A percentile compares a stretch with the other conserved stretches of the same genome.
phyloP scores from a whole-genome alignment of 1,284 basidiomycete genomes.

The Tremellales sp. region DNA sequence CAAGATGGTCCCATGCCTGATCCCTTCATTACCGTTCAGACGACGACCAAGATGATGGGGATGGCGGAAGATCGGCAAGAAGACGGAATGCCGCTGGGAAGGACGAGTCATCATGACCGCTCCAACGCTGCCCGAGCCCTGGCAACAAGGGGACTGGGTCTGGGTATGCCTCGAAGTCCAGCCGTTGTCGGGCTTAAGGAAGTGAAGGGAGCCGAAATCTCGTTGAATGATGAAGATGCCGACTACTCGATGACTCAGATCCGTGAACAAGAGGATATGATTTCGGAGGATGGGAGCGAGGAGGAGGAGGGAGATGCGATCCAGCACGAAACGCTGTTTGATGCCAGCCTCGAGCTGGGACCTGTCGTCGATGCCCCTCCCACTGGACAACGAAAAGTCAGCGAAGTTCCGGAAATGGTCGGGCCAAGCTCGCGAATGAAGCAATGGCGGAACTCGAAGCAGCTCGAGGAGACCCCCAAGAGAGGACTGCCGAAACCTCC shows the following conservation, averaged over 20 bases:
- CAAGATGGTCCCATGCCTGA: slow-evolving; percentile 46
- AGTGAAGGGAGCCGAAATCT: neutral
- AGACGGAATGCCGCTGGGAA: slow-evolving; percentile 66
- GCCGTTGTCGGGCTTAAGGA: slow-evolving; percentile 14
- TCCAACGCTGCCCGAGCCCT: slow-evolving; percentile 42
- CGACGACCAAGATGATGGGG: slow-evolving; percentile 36
- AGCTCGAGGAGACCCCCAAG: slow-evolving; percentile 8
- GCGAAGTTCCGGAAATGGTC: slow-evolving; percentile 29
- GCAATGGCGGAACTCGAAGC: slow-evolving; percentile 11
- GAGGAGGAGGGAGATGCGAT: slow-evolving; percentile 6
- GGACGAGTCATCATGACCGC: slow-evolving; percentile 57
- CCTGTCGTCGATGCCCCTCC: slow-evolving; percentile 8
- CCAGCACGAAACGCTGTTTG: slow-evolving; percentile 14
- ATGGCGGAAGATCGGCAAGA: slow-evolving; percentile 43
- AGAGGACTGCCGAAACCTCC: slow-evolving; percentile 32
- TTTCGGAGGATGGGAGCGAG: slow-evolving; percentile 12
- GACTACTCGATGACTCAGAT: too few species aligned
- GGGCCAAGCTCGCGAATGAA: slow-evolving; percentile 36
- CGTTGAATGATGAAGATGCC: slow-evolving; percentile 15
- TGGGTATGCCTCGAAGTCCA: slow-evolving; percentile 39
- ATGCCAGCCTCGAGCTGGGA: slow-evolving; percentile 15
- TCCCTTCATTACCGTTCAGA: slow-evolving; percentile 48
- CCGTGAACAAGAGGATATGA: slow-evolving; percentile 35
- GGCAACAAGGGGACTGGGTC: slow-evolving; percentile 43
- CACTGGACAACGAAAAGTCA: slow-evolving; percentile 10